These are phyloP conservation scores for Aurantiochytrium sp. DNA, from an alignment of 108 stramenopile species.

Conservation along the genomic window DNA sequence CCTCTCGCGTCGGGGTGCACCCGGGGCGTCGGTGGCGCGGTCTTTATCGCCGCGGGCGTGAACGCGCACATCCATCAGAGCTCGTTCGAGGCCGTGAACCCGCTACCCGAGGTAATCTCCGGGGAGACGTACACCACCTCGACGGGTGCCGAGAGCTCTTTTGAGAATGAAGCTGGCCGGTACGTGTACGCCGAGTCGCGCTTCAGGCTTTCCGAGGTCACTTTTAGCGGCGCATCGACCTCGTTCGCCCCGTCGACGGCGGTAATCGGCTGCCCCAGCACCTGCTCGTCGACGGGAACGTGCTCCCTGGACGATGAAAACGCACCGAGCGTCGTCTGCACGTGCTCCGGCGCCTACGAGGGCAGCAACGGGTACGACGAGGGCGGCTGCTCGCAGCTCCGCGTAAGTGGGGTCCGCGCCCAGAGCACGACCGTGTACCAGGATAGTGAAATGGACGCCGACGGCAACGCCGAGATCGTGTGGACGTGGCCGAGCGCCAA, in stretches of 20 bases:
- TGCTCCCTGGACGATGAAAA: neutral
- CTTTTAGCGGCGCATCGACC: neutral
- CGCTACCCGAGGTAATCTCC: neutral
- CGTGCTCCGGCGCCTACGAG: neutral
- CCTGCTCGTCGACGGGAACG: neutral
- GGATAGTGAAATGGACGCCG: neutral
- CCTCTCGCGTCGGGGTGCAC: neutral
- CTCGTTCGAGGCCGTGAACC: neutral
- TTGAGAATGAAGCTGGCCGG: neutral
- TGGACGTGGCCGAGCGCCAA: neutral
- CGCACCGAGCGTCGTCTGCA: neutral
- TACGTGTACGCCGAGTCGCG: neutral
- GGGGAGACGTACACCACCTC: neutral
- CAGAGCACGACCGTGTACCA: neutral
- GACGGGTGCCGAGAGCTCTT: neutral
- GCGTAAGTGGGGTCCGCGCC: neutral
- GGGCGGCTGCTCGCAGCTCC: neutral
- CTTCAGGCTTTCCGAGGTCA: neutral
- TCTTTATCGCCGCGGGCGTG: neutral
- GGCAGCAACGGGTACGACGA: neutral
- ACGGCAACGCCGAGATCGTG: neutral
- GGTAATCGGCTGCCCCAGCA: neutral
- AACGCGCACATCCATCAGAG: neutral
- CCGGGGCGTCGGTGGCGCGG: neutral
- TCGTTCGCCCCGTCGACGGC: neutral